Evolutionary conservation across 1,284 basidiomycete species (phyloP).

Genomic region (Tilletia caries): DNA sequence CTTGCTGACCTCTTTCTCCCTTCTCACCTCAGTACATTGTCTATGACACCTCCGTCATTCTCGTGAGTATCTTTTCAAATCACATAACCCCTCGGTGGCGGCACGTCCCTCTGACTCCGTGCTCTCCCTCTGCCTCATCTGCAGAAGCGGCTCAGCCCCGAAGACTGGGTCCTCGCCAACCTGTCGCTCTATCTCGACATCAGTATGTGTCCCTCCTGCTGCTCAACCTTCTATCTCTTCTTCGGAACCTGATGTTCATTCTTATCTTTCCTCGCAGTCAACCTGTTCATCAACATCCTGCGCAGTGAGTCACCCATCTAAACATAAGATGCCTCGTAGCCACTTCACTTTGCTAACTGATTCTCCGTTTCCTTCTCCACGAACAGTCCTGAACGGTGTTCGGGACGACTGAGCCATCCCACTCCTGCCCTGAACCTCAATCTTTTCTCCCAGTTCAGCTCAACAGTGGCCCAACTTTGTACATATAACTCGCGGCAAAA

Average conservation of each 20-base stretch:
- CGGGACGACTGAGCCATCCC: not conserved
- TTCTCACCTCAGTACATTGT: conserved; percentile 46
- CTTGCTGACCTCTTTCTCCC: not conserved
- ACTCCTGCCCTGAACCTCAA: too few relatives aligned
- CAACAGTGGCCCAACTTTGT: too few relatives aligned
- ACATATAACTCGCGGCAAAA: too few relatives aligned
- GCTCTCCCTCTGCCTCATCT: not conserved
- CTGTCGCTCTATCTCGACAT: conserved; percentile 80
- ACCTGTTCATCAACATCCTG: conserved; percentile 75
- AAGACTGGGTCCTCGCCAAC: conserved; percentile 80
- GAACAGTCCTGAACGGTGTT: conserved; percentile 1
- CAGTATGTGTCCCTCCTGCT: too few relatives aligned
- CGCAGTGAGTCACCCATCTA: conserved; percentile 17
- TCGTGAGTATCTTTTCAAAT: not conserved
- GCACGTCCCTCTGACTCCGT: not conserved
- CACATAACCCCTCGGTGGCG: not conserved
- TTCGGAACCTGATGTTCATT: not conserved
- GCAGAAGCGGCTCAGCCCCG: conserved; percentile 68
- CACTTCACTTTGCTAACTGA: not conserved
- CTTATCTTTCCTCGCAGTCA: conserved; percentile 29
- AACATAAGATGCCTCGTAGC: too few relatives aligned
- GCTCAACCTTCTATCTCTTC: conserved; percentile 5
- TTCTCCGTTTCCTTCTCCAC: not conserved
- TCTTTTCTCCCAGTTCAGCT: too few relatives aligned
- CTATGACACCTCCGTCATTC: conserved; percentile 81